phyloP scores from a whole-genome alignment of 345 rosid species.

The Crucihimalaya himalaica region DNA sequence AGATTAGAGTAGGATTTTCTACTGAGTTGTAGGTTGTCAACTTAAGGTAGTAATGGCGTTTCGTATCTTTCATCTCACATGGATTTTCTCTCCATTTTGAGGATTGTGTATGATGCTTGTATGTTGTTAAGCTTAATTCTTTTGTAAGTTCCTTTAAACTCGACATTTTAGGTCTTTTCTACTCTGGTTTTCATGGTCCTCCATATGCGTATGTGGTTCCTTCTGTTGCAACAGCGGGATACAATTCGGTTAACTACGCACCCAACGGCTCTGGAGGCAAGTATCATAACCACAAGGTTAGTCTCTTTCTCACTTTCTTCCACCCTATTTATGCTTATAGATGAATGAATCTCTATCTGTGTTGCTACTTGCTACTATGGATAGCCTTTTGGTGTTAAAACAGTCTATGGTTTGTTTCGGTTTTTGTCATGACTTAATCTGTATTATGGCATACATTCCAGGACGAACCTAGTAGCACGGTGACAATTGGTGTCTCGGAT shows the following conservation, averaged over 20 bases:
- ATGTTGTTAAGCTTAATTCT: conserved; percentile 38
- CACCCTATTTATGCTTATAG: neutral
- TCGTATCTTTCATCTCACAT: neutral
- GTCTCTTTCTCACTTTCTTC: conserved; percentile 34
- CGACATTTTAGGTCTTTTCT: conserved; percentile 62
- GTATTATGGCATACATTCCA: conserved; percentile 42
- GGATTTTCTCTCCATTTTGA: neutral
- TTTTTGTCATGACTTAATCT: neutral
- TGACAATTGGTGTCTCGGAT: conserved; percentile 88
- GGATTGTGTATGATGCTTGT: conserved; percentile 20
- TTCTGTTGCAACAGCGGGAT: conserved; percentile 77
- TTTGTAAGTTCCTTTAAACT: conserved; percentile 52
- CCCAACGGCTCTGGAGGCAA: conserved; percentile 73
- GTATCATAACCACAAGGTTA: conserved; percentile 85
- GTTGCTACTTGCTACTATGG: conserved; percentile 12
- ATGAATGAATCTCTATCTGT: neutral
- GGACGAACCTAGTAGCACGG: conserved; percentile 74
- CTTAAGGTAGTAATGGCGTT: conserved; percentile 22
- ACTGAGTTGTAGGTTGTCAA: neutral
- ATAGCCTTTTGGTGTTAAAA: conserved; percentile 13
- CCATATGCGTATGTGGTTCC: conserved; percentile 65
- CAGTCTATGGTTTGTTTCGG: neutral
- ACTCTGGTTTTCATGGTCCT: conserved; percentile 75
- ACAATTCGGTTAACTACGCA: conserved; percentile 68
- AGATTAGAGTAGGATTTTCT: conserved; percentile 10